A percentile compares a stretch with the other conserved stretches of the same genome.
Evolutionary conservation across 2,329 filamentous ascomycete species (phyloP).

Genomic region (Fusarium equiseti): DNA sequence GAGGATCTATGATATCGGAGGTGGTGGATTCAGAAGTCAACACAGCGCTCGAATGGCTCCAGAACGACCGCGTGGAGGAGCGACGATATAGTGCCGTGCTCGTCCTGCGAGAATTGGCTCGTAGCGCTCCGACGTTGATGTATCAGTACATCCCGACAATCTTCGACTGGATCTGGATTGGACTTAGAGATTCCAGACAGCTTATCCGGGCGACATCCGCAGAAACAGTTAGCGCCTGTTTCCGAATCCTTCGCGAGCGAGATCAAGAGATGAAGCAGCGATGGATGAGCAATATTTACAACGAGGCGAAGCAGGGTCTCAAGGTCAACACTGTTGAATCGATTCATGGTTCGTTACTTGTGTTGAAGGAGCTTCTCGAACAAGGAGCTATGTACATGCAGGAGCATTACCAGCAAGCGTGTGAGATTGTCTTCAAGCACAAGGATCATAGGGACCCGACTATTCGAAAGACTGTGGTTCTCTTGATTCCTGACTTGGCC

Average conservation of each 20-base stretch:
- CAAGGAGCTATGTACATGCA: constrained; percentile 99
- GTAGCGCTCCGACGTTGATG: constrained; percentile 93
- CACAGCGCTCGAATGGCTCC: constrained; percentile 94
- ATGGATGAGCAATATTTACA: constrained; percentile 93
- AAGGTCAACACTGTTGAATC: constrained; percentile 85
- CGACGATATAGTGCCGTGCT: constrained; percentile 93
- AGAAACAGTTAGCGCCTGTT: constrained; percentile 93
- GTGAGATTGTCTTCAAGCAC: constrained; percentile 90
- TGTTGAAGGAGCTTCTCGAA: constrained; percentile 90
- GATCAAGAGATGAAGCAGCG: constrained; percentile 87
- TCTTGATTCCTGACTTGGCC: constrained; percentile 91
- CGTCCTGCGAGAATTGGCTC: constrained; percentile 88
- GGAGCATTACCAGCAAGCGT: constrained; percentile 89
- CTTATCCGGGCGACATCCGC: constrained; percentile 93
- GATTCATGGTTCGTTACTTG: constrained; percentile 92
- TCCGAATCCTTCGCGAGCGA: constrained; percentile 93
- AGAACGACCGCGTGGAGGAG: constrained; percentile 93
- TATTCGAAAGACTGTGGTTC: constrained; percentile 89
- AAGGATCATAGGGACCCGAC: constrained; percentile 92
- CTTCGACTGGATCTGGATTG: constrained; percentile 96
- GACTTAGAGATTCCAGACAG: constrained; percentile 87
- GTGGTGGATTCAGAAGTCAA: constrained; percentile 97
- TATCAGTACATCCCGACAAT: constrained; percentile 96
- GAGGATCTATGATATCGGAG: constrained; percentile 93
- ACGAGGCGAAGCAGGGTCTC: constrained; percentile 84